Percentiles rank a stretch among this genome's conserved stretches.
phyloP scores from a whole-genome alignment of 352 stramenopile species.

The Globisporangium recalcitrans region DNA sequence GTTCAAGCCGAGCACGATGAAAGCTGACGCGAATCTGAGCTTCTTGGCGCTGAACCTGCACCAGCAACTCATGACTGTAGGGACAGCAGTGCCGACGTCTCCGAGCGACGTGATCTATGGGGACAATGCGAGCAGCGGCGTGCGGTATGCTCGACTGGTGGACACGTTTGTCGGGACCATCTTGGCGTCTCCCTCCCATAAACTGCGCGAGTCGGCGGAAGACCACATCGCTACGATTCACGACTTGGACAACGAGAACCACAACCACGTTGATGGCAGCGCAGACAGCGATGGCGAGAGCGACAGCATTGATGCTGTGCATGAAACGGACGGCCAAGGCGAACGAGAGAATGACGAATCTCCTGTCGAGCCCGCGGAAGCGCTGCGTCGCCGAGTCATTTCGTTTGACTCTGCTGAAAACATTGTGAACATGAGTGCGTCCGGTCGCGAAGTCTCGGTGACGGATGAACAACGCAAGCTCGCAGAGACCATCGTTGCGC shows the following conservation, averaged over 20 bases:
- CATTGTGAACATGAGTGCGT: constrained; percentile 57
- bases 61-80: constrained; percentile 77
- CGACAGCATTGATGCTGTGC: constrained; percentile 24
- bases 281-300: constrained; percentile 19
- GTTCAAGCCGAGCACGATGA: constrained; percentile 87
- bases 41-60: constrained; percentile 84
- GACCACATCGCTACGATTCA: constrained; percentile 15
- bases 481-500: constrained; percentile 67
- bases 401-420: constrained; percentile 74
- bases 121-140: constrained; percentile 26
- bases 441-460: constrained; percentile 30
- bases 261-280: constrained; percentile 16
- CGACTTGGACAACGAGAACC: constrained; percentile 16
- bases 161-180: constrained; percentile 54
- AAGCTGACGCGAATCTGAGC: constrained; percentile 67
- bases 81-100: constrained; percentile 60
- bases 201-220: constrained; percentile 1
- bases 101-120: constrained; percentile 44
- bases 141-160: constrained; percentile 45
- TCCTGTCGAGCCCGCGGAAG: constrained; percentile 52
- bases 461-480: constrained; percentile 57
- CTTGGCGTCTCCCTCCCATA: constrained; percentile 29
- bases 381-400: constrained; percentile 58
- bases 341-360: constrained; percentile 16
- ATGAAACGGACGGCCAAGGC: constrained; percentile 15